Evolutionary conservation across 2,329 filamentous ascomycete genomes (phyloP), one percentile per base, ranked within the genome.

Genomic region (Xylariaceae sp.): DNA sequence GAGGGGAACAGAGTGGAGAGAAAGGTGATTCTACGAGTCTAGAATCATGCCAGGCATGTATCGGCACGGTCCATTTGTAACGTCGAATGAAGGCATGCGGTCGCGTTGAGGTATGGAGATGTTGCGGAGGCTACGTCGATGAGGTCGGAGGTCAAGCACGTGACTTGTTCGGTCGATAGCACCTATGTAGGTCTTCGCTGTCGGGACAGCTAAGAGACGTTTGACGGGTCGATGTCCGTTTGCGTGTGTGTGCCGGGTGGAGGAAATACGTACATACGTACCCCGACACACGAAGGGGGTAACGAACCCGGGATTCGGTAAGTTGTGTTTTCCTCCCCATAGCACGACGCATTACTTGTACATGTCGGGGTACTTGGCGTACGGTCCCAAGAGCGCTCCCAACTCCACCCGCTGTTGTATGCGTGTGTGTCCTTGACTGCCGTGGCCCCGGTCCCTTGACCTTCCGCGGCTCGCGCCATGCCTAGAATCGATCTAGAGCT

Each of bases 1-100:
- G 15, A 35, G 45, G 17, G 50, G 50, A 13, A 11, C 18, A 17
- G 50, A 54, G 41, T 9, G 17, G 41, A 48, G 17, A 34, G 51
- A 6, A 8, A 35, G 15, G 9, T 2, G 9, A 13, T 47, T 34
- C 41, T 55, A 39, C 52, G 51, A 51, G 53, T 37, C 58, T 49
- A 49, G 56, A 59, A 59, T 34, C 48, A 49, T 30, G 23, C 3
- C 37, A 41, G 37, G 9, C 11, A 41, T 30, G 23, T 30, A 44
- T 56, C 61, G 56, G 59, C 44, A 55, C 45, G 57, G 34, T 34
- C 47, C 48, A n/a, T 9, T 51, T 54, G 39, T 53, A 23, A 51
- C 35, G 51, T 55, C 45, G 55, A 59, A 52, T 57, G 51, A 35
- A 51, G 55, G 23, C 23, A 30, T 30, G 23, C 45, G 30, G 23